Evolutionary conservation across 768 basidiomycete species (phyloP).

Genomic region (Tremella mesenterica): DNA sequence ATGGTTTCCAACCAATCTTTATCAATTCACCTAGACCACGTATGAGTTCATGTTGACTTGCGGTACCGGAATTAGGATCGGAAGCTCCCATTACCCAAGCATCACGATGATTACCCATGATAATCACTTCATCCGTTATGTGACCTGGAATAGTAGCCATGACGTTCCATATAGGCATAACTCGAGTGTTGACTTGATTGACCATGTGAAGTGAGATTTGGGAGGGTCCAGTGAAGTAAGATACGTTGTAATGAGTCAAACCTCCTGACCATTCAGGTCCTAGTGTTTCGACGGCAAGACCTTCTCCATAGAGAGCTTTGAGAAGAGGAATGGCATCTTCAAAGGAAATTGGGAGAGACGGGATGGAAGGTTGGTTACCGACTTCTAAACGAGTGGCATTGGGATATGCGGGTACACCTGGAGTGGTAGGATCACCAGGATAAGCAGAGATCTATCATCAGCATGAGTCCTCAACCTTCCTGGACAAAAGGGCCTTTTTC

Average conservation of each 20-base stretch:
- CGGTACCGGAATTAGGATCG: constrained; percentile 59
- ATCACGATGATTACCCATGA: constrained; percentile 83
- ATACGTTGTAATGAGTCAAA: constrained; percentile 39
- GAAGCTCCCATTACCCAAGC: constrained; percentile 65
- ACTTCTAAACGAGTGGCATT: constrained; percentile 59
- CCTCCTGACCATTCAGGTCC: constrained; percentile 43
- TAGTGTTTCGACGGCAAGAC: constrained; percentile 36
- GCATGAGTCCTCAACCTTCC: neutral
- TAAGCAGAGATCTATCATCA: constrained; percentile 18
- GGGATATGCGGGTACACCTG: constrained; percentile 76
- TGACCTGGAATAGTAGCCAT: constrained; percentile 38
- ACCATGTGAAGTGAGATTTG: constrained; percentile 52
- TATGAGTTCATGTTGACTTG: constrained; percentile 66
- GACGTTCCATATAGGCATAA: constrained; percentile 75
- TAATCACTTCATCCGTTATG: constrained; percentile 62
- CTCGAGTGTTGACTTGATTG: constrained; percentile 65
- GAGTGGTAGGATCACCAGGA: constrained; percentile 63
- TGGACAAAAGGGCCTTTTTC: too few species aligned
- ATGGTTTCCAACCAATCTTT: constrained; percentile 69
- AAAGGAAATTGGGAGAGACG: constrained; percentile 73
- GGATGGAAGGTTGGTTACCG: constrained; percentile 42
- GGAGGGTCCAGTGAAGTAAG: constrained; percentile 47
- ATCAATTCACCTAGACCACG: constrained; percentile 63
- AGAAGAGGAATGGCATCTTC: constrained; percentile 65
- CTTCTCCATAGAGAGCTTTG: constrained; percentile 50